These are phyloP conservation scores for Solanum megistacrolobum DNA, from an alignment of 257 asterid genomes.

Conservation along the genomic window DNA sequence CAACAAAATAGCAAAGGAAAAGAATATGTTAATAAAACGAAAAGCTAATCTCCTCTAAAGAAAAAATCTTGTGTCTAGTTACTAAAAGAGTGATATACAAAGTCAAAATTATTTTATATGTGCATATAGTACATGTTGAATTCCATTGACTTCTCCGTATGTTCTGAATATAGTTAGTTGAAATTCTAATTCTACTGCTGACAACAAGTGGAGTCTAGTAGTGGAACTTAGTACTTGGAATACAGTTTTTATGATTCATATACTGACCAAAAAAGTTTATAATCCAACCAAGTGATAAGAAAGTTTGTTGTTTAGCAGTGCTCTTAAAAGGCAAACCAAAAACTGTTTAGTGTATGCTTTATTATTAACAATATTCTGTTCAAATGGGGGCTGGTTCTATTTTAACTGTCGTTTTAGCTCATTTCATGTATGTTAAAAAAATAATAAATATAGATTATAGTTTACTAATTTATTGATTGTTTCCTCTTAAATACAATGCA, in stretches of 20 bases:
- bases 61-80: background rate
- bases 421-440: too few relatives aligned
- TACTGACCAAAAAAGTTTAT: background rate
- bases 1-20: background rate
- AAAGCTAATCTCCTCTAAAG: background rate
- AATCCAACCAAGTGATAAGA: background rate
- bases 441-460: too few relatives aligned
- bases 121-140: background rate
- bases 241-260: background rate
- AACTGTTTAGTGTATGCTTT: background rate
- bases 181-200: accelerated
- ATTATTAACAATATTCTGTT: background rate
- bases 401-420: too few relatives aligned
- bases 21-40: background rate
- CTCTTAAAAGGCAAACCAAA: background rate
- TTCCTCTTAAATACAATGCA: background rate
- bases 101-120: background rate
- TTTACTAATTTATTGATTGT: too few relatives aligned
- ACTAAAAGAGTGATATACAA: background rate
- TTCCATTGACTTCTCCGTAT: too few relatives aligned
- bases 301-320: background rate
- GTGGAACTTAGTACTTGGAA: background rate
- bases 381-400: background rate
- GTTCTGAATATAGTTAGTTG: background rate
- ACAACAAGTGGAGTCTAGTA: background rate